These are phyloP conservation scores for Spencermartinsiella ligniputridi DNA, from an alignment of 1,139 yeast genomes.

Conservation along the genomic window DNA sequence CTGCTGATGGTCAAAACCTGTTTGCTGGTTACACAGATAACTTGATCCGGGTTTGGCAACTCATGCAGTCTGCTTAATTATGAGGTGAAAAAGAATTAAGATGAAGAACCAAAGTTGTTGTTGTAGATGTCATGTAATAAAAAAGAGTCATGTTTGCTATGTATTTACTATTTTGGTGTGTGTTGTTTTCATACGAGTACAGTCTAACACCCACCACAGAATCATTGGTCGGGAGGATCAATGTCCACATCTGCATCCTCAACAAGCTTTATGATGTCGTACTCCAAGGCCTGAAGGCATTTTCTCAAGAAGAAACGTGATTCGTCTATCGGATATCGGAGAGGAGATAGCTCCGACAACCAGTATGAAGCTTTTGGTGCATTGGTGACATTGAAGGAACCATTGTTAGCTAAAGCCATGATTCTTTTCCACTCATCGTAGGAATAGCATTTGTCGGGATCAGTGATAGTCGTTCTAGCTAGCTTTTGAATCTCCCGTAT, in stretches of 20 bases:
- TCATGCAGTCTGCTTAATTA: slow-evolving; percentile 66
- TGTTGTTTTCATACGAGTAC: slow-evolving; percentile 1
- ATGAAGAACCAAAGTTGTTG: too few species aligned
- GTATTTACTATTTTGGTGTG: background rate
- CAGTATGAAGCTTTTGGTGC: slow-evolving; percentile 38
- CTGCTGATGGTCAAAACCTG: slow-evolving; percentile 99
- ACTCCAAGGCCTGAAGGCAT: slow-evolving; percentile 39
- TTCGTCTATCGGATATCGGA: slow-evolving; percentile 62
- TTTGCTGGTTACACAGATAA: slow-evolving; percentile 99
- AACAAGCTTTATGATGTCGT: slow-evolving; percentile 20
- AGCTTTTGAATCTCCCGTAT: slow-evolving; percentile 24
- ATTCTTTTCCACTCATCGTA: slow-evolving; percentile 47
- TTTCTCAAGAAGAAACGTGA: slow-evolving; percentile 55
- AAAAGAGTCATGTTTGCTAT: too few species aligned
- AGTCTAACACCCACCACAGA: background rate
- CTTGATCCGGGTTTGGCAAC: slow-evolving; percentile 99
- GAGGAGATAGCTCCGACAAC: slow-evolving; percentile 61
- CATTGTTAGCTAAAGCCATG: slow-evolving; percentile 28
- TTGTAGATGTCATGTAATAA: too few species aligned
- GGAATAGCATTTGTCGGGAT: slow-evolving; percentile 33
- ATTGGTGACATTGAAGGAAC: slow-evolving; percentile 14
- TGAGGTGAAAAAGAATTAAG: too few species aligned
- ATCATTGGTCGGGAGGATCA: too few species aligned
- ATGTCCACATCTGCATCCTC: slow-evolving; percentile 1
- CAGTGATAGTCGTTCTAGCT: slow-evolving; percentile 29